A percentile compares a stretch with the other conserved stretches of the same genome.
These are phyloP conservation scores for Malassezia yamatoensis DNA, from an alignment of 1,284 basidiomycete species.

Conservation along the genomic window DNA sequence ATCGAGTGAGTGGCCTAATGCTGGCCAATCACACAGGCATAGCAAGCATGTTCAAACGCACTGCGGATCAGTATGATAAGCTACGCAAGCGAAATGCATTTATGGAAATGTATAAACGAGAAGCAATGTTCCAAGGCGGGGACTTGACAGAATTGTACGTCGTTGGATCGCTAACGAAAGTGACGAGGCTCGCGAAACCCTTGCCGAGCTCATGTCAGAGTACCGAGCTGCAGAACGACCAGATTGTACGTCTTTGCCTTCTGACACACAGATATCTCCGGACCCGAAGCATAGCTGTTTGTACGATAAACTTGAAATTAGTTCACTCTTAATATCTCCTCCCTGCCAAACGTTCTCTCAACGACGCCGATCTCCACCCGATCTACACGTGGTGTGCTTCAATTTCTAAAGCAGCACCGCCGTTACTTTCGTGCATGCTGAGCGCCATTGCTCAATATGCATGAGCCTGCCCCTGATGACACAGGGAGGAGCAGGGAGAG, in stretches of 20 bases:
- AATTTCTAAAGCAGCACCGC: background rate
- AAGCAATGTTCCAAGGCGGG: conserved; percentile 53
- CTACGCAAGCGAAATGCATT: conserved; percentile 84
- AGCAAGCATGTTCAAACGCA: conserved; percentile 71
- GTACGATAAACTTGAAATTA: background rate
- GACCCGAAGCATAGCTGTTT: background rate
- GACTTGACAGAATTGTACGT: conserved; percentile 35
- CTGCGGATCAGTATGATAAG: conserved; percentile 88
- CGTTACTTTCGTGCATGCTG: background rate
- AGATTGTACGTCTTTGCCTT: conserved; percentile 19
- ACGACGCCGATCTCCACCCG: background rate
- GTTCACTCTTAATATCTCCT: too few relatives aligned
- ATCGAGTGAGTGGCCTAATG: conserved; percentile 92
- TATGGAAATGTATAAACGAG: conserved; percentile 93
- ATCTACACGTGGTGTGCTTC: background rate
- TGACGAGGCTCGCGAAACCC: conserved; percentile 44
- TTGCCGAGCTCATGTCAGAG: conserved; percentile 40
- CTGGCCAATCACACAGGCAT: conserved; percentile 97
- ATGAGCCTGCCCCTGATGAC: background rate
- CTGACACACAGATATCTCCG: conserved; percentile 2
- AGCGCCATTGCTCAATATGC: background rate
- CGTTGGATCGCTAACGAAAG: conserved; percentile 9
- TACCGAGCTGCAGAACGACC: conserved; percentile 42
- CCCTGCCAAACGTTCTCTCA: background rate
- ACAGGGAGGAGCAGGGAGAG: background rate